Base-by-base conservation (phyloP, 495 filamentous ascomycete species). In the Terfezia boudieri region DNA sequence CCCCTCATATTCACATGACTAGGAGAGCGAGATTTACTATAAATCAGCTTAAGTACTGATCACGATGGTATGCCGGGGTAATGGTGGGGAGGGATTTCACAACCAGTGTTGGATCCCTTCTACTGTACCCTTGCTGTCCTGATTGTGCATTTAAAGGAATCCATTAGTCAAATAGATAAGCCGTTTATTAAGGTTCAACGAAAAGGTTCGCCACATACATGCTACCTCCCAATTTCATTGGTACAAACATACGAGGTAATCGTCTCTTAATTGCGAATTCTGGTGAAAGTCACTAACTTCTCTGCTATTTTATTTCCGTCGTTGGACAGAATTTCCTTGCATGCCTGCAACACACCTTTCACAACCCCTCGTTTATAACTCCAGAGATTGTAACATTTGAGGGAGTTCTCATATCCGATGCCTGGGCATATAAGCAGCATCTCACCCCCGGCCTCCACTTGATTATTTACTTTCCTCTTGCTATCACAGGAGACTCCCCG, bases 401-500 rank as follows among this genome's bases (percentile, higher is more conserved):
- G 8, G 41, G 41, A 3, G 4, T 14, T 46, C 17, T 46, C 14
- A 46, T 46, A 14, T 46, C 41, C 14, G 17, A 46, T 46, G 12
- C 41, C 12, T 14, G 17, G 41, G 4, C 12, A 6, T 46, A 46
- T 46, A 20, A 0, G 17, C 41, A 46, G 41, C 41, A 14, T 20
- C 41, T 46, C 8, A 14, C 41, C 14, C 59, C 59, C 20, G 54
- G 54, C 36, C 22, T 60, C 16, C 59, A 60, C 54, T 16, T 61
- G 7, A 37, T 61, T 46, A 36, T 57, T 37, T 53, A 60, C 38
- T 60, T 57, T 37, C 54, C 50, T n/a, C 59, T 58, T 2, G 54
- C 57, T 35, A 20, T 60, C 8, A 1, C 12, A 20, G 26, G 7
- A 32, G 26, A 32, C 26, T 32, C 26, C 26, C 41, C 41, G 12